These are phyloP conservation scores for Paraurostyla sp. DNA, from an alignment of 73 alveolate species.

Conservation along the genomic window DNA sequence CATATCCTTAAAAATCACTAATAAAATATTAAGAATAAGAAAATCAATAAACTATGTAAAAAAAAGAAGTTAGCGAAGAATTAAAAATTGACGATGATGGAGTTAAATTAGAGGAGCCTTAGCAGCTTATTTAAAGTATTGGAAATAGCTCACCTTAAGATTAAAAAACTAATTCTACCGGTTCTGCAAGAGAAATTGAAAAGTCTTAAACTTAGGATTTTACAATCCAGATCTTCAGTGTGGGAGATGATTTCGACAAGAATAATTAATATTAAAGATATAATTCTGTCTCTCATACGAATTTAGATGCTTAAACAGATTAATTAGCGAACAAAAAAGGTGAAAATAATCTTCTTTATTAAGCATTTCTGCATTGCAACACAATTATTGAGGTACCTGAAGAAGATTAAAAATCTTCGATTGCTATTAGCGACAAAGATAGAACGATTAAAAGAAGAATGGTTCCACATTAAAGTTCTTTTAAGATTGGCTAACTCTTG, in stretches of 20 bases:
- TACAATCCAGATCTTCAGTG: conserved; percentile 37
- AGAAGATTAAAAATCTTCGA: conserved; percentile 22
- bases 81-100: too few relatives aligned
- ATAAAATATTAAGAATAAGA: too few relatives aligned
- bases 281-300: not conserved
- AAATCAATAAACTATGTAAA: too few relatives aligned
- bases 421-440: conserved; percentile 28
- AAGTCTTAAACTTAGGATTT: not conserved
- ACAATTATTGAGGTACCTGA: conserved; percentile 56
- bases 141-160: too few relatives aligned
- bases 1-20: too few relatives aligned
- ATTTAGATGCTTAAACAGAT: not conserved
- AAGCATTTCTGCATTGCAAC: conserved; percentile 25
- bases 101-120: not conserved
- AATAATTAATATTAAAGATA: conserved; percentile 17
- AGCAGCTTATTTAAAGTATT: not conserved
- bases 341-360: not conserved
- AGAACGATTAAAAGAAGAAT: not conserved
- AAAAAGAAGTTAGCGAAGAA: too few relatives aligned
- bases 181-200: not conserved
- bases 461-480: not conserved
- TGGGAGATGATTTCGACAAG: conserved; percentile 19
- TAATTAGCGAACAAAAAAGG: not conserved
- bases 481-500: too few relatives aligned
- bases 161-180: too few relatives aligned